A percentile compares a stretch with the other conserved stretches of the same genome.
Conservation (phyloP, 163 green algal genomes). For the Coccomyxa subellipsoidea region DNA sequence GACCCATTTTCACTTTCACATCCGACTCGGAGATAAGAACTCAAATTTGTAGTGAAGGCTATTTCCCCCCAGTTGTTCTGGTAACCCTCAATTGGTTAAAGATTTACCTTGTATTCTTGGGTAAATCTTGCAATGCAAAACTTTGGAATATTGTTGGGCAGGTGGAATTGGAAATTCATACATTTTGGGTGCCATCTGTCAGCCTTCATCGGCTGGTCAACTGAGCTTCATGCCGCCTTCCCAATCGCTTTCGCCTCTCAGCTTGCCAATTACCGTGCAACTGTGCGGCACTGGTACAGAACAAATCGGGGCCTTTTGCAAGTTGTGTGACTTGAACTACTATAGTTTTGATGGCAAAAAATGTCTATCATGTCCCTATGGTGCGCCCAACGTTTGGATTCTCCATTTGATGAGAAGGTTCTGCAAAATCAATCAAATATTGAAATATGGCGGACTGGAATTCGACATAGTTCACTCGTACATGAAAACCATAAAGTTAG, state of each 20-base stretch:
- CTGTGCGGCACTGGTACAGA: constrained; percentile 25
- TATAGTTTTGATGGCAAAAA: constrained; percentile 36
- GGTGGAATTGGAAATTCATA: constrained; percentile 16
- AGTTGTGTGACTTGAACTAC: constrained; percentile 24
- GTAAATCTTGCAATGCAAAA: neutral
- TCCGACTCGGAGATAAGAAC: too few relatives aligned
- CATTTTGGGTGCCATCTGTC: neutral
- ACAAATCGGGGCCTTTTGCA: constrained; percentile 26
- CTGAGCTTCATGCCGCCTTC: neutral
- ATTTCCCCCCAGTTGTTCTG: too few relatives aligned
- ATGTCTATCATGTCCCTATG: constrained; percentile 36
- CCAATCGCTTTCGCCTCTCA: constrained; percentile 6
- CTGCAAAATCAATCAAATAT: too few relatives aligned
- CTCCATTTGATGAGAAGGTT: too few relatives aligned
- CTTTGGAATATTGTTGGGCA: neutral
- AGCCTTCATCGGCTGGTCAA: neutral
- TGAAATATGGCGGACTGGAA: too few relatives aligned
- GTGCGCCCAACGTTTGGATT: neutral
- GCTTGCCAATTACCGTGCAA: constrained; percentile 19
- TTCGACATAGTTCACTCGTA: too few relatives aligned
- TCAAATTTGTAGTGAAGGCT: too few relatives aligned
- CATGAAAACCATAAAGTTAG: too few relatives aligned
- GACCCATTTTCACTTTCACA: too few relatives aligned
- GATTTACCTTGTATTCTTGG: too few relatives aligned
- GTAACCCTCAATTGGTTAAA: too few relatives aligned